Base-by-base conservation (phyloP, 768 basidiomycete genomes). In the Calocera cornea region DNA sequence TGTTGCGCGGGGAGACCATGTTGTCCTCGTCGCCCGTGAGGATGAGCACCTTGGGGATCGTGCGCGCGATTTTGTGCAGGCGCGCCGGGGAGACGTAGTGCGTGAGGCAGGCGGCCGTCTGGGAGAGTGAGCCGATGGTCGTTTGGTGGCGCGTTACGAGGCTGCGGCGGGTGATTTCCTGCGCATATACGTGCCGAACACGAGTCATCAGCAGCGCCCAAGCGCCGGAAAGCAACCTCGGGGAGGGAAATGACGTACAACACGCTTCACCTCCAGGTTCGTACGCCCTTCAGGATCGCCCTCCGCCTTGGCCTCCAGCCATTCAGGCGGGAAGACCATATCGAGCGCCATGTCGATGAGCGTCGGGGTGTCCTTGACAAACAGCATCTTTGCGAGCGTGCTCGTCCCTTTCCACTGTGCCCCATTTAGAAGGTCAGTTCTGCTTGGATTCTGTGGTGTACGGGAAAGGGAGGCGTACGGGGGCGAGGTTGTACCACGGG, bases 81-180 rank as follows among this genome's bases (percentile, higher is more conserved):
- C 82, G 80, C 0, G 79, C 78, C 0, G 81, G 75, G 2, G 72
- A 70, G 49, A 90, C 84, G 65, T 80, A 72, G 72, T 92, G 89
- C 0, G 86, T 87, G 0, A 88, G 69, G 0, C 72, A 85, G 0
- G 90, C 88, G 16, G 78, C 79, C 83, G 88, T 85, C 74, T 93
- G 92, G 12, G 87, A 89, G 17, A 92, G 67, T 31, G 83, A 76
- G 0, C 90, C 90, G 19, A 83, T 68, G 65, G 86, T 74, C 1
- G 77, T 78, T 70, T 90, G 91, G 1, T 83, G 83, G 36, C 80
- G 81, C 1, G 87, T 85, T 7, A 82, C 76, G 2, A 75, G 70
- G 19, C 84, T 76, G 22, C 86, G 84, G 19, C 73, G 75, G 41
- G 78, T 74, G 70, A 80, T 80, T 1, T 71, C n/a, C 41, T 64